phyloP scores from a whole-genome alignment of 106 monocot genomes.

The Amphibolis antarctica region DNA sequence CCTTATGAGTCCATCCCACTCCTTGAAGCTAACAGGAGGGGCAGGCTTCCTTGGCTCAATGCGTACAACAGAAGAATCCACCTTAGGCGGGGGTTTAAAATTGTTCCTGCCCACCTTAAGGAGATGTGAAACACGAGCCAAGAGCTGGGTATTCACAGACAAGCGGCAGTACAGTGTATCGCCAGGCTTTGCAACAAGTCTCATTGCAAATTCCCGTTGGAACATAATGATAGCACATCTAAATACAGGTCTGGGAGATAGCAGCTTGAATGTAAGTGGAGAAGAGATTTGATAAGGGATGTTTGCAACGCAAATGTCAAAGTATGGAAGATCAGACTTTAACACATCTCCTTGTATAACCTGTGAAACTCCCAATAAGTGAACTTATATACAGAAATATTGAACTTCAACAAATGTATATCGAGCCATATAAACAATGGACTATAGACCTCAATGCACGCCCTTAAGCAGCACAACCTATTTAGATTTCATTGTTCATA shows the following conservation, averaged over 20 bases:
- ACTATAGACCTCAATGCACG: too few species aligned
- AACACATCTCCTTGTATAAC: constrained; percentile 95
- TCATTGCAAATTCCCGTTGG: constrained; percentile 14
- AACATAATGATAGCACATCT: constrained; percentile 37
- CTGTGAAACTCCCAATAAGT: constrained; percentile 21
- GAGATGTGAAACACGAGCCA: constrained; percentile 48
- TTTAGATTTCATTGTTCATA: too few species aligned
- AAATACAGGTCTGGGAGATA: constrained; percentile 58
- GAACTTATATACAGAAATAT: too few species aligned
- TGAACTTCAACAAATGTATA: too few species aligned
- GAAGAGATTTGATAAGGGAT: constrained; percentile 95
- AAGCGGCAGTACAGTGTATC: constrained; percentile 12
- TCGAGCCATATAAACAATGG: too few species aligned
- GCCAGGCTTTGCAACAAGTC: constrained; percentile 16
- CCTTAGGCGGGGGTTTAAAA: constrained; percentile 91
- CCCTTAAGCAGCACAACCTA: too few species aligned
- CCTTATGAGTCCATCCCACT: constrained; percentile 87
- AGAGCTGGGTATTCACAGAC: constrained; percentile 12
- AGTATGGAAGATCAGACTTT: constrained; percentile 85
- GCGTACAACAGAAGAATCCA: constrained; percentile 89
- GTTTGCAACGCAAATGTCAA: constrained; percentile 94
- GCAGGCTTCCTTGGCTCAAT: constrained; percentile 74
- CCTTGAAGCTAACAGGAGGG: constrained; percentile 78
- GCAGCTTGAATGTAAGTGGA: constrained; percentile 87
- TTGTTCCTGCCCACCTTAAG: constrained; percentile 86